Evolutionary conservation across 2,329 filamentous ascomycete species (phyloP), one percentile per base, ranked within the genome.

Genomic region (Cladophialophora carrionii): DNA sequence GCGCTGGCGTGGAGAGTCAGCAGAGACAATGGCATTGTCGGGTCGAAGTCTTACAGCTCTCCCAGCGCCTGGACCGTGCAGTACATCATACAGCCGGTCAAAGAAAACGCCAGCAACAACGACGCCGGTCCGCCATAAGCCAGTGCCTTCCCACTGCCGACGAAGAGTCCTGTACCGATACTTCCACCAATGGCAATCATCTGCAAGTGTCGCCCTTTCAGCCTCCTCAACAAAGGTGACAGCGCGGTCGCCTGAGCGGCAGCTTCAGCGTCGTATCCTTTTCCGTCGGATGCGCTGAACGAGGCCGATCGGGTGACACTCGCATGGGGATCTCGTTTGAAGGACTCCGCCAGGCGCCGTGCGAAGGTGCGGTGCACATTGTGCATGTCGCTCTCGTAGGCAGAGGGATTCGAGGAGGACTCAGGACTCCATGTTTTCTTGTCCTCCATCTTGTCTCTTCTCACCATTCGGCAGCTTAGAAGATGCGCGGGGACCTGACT

Each of bases 21-120:
- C 57, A 20, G 24, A 34, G 26, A 22, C n/a, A 22, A n/a, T 51
- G 43, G 56, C 48, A 26, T 54, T 34, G 52, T 54, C 26, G 24
- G 8, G 29, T 29, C 9, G 29, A 29, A 31, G 31, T 4, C 46
- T 60, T 60, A 60, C 77, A 98, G 86, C 78, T 98, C 94, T 68
- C 94, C 94, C 29, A 98, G 83, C 0, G 92, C 92, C 74, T 97
- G 93, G 34, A 96, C 90, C 1, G 92, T 96, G 76, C 90, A 95
- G 78, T 92, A 97, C 69, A 97, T 79, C 92, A 97, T 96, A 73
- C 86, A 78, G 46, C 92, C 92, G 68, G 96, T 88, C 66, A 96
- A 84, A 64, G 80, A 77, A 73, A 92, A 96, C n/a, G 89, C 89
- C 54, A 96, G 84, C 26, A 96, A 77, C 24, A 96, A 76, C 0